Evolutionary conservation across 106 monocot species (phyloP), one percentile per base, ranked within the genome.

Genomic region (Acorus gramineus): DNA sequence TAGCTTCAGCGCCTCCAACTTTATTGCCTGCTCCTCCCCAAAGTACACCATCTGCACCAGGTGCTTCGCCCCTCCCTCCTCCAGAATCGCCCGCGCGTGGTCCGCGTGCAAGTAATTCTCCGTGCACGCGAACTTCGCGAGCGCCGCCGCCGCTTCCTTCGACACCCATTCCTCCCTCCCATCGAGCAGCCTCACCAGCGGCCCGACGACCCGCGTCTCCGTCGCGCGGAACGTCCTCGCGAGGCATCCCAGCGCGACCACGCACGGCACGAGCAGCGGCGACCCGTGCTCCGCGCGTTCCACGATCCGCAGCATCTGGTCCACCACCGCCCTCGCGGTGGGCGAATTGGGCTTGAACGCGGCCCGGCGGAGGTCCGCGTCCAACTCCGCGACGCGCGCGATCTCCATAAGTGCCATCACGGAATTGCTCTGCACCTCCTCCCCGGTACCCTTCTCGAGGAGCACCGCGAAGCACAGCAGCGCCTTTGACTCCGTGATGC

Each of bases 391-490:
- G 5, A 91, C 87, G 2, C 70, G 46, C 5, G 85, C 69, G 65
- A 98, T 98, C 58, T 87, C 91, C 91, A 83, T 87, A 42, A 98
- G 68, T 0, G 96, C 96, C 82, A 88, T 81, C 53, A 82, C 96
- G 3, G 85, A 98, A 52, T 98, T 85, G 73, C 79, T 79, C 70
- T 77, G 82, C 6, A 98, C 85, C 57, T 91, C 87, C 10, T 79
- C 28, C 28, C 28, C 91, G 4, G 65, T 57, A 0, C 85, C 90
- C 58, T 98, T 98, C 66, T 87, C 96, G 7, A 98, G 73, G 3
- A 98, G 78, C 52, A 85, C 82, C 5, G 96, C 87, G 52, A 98
- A 91, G 77, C 96, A 98, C 14, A 98, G 83, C 8, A 98, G 73
- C 0, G 91, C 96, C 51, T 79, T 82, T 5, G 96, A 98, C 49